phyloP scores from a whole-genome alignment of 163 green algal genomes.

The Scenedesmus sp. region DNA sequence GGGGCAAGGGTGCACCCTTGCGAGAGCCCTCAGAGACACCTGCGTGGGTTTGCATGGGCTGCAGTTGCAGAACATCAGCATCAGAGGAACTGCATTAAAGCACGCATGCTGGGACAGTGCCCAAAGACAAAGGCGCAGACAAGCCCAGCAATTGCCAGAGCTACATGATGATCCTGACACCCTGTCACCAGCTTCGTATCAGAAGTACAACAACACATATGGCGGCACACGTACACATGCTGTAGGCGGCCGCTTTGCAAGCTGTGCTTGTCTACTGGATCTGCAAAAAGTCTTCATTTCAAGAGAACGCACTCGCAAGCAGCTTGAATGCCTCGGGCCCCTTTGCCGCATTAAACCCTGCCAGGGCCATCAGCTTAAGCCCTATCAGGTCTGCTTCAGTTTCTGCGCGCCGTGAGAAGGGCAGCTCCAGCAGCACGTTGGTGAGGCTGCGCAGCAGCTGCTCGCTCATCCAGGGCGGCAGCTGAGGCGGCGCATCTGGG shows the following conservation, averaged over 20 bases:
- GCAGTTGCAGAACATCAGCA: background rate
- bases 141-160: too few species aligned
- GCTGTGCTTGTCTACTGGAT: too few species aligned
- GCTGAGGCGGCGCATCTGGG: conserved; percentile 11
- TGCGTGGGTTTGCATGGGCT: background rate
- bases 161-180: too few species aligned
- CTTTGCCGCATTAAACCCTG: conserved; percentile 53
- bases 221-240: too few species aligned
- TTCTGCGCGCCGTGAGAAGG: conserved; percentile 59
- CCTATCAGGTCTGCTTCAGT: conserved; percentile 67
- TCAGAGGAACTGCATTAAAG: background rate
- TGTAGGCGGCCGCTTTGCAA: too few species aligned
- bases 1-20: background rate
- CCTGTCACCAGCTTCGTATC: too few species aligned
- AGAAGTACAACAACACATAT: too few species aligned
- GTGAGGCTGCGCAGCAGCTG: conserved; percentile 49
- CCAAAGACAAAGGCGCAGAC: too few species aligned
- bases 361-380: conserved; percentile 65
- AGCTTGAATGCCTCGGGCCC: conserved; percentile 51
- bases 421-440: conserved; percentile 60
- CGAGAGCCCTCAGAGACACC: background rate
- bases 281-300: too few species aligned
- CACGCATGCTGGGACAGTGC: too few species aligned
- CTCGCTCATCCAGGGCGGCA: conserved; percentile 52
- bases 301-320: conserved; percentile 33